Conservation (phyloP, 2,329 filamentous ascomycete species). For the Aspergillus sp. region DNA sequence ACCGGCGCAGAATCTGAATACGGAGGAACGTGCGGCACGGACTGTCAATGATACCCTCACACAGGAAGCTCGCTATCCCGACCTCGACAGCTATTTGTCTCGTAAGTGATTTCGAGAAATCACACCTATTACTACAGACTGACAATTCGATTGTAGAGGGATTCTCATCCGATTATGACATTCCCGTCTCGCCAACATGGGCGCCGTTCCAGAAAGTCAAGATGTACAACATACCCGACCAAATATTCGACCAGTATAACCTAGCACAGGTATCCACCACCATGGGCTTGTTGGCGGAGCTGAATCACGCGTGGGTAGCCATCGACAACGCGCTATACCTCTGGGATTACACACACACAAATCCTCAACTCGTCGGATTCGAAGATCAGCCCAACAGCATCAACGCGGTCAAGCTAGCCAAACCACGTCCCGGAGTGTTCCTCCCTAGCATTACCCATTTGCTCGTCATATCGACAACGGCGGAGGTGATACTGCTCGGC, state of each 20-base stretch:
- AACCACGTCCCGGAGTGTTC: conserved; percentile 84
- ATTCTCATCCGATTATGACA: conserved; percentile 86
- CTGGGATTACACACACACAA: conserved; percentile 95
- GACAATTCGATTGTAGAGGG: conserved; percentile 61
- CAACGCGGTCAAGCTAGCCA: conserved; percentile 83
- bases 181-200: conserved; percentile 69
- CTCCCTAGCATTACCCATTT: conserved; percentile 81
- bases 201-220: conserved; percentile 85
- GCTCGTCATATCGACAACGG: conserved; percentile 81
- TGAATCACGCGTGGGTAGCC: conserved; percentile 92
- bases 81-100: conserved; percentile 84
- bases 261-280: conserved; percentile 80
- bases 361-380: conserved; percentile 86
- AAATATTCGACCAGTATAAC: conserved; percentile 91
- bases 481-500: conserved; percentile 84
- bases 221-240: conserved; percentile 86
- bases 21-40: conserved; percentile 75
- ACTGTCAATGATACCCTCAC: conserved; percentile 79
- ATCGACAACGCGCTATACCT: conserved; percentile 96
- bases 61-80: conserved; percentile 77
- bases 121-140: conserved; percentile 26
- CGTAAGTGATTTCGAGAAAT: conserved; percentile 59
- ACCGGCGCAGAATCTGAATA: conserved; percentile 57
- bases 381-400: conserved; percentile 88
- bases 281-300: conserved; percentile 92